Conservation (phyloP, 805 yeast species). For the Kuraishia cidri region DNA sequence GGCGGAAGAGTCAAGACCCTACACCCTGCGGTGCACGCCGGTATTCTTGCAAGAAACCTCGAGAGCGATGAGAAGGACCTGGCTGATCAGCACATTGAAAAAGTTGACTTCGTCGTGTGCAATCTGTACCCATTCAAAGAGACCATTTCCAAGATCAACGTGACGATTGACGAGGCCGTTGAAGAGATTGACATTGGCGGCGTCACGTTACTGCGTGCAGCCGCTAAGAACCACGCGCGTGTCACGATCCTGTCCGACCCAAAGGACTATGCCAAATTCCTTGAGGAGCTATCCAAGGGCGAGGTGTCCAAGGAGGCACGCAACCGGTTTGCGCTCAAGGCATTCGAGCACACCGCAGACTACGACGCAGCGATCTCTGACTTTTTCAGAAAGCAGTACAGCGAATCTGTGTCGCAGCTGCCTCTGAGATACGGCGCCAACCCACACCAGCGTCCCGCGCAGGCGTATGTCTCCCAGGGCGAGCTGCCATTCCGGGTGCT, state of each 20-base stretch:
- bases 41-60: conserved; percentile 89
- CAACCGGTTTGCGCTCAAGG: conserved; percentile 86
- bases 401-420: conserved; percentile 82
- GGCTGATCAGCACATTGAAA: conserved; percentile 82
- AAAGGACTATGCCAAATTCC: conserved; percentile 78
- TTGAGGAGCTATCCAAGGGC: conserved; percentile 71
- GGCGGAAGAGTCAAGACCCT: conserved; percentile 98
- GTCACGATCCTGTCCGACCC: conserved; percentile 96
- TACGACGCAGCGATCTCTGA: conserved; percentile 94
- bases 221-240: conserved; percentile 96
- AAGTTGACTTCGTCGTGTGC: conserved; percentile 95
- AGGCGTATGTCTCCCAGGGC: conserved; percentile 83
- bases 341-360: conserved; percentile 97
- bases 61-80: conserved; percentile 88
- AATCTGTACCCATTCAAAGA: conserved; percentile 97
- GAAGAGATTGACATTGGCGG: conserved; percentile 99
- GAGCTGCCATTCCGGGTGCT: conserved; percentile 91
- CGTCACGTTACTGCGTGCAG: conserved; percentile 94
- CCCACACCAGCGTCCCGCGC: conserved; percentile 99
- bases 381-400: conserved; percentile 94
- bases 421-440: conserved; percentile 97
- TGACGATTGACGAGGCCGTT: conserved; percentile 94
- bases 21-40: conserved; percentile 99
- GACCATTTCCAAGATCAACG: conserved; percentile 91
- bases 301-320: conserved; percentile 66